phyloP scores from a whole-genome alignment of 805 yeast genomes.

The Ogataea glucozyma region DNA sequence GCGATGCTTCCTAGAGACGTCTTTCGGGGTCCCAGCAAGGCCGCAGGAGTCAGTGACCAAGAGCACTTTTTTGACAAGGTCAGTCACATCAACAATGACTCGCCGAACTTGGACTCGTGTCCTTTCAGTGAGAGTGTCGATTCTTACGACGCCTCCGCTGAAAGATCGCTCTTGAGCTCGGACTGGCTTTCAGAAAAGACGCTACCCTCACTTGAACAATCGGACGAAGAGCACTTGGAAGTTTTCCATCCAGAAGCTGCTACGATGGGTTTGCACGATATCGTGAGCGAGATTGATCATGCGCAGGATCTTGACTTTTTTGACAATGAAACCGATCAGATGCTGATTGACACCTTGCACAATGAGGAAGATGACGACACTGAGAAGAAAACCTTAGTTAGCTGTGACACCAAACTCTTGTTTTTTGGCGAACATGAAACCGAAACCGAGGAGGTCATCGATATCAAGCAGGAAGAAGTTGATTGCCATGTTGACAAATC shows the following conservation, averaged over 20 bases:
- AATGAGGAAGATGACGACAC: not conserved
- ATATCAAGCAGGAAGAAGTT: not conserved
- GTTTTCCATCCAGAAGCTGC: constrained; percentile 1
- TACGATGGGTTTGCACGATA: not conserved
- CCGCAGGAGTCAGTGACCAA: not conserved
- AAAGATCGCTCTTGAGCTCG: not conserved
- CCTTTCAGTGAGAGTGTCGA: not conserved
- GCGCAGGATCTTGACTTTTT: not conserved
- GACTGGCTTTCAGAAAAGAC: constrained; percentile 4
- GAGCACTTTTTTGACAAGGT: not conserved
- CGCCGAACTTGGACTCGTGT: not conserved
- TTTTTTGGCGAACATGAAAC: not conserved
- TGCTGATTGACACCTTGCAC: not conserved
- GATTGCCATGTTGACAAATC: not conserved
- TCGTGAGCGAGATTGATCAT: not conserved
- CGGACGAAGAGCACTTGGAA: constrained; percentile 5
- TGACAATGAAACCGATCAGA: constrained; percentile 3
- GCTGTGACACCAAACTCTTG: not conserved
- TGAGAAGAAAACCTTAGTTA: not conserved
- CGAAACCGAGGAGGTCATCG: not conserved
- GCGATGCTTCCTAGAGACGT: constrained; percentile 2
- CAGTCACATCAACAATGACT: not conserved
- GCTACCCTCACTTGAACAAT: constrained; percentile 4
- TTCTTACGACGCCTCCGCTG: constrained; percentile 1
- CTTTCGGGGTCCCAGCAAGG: not conserved